Base-by-base conservation (phyloP, 257 asterid species). In the Leonotis leonurus region DNA sequence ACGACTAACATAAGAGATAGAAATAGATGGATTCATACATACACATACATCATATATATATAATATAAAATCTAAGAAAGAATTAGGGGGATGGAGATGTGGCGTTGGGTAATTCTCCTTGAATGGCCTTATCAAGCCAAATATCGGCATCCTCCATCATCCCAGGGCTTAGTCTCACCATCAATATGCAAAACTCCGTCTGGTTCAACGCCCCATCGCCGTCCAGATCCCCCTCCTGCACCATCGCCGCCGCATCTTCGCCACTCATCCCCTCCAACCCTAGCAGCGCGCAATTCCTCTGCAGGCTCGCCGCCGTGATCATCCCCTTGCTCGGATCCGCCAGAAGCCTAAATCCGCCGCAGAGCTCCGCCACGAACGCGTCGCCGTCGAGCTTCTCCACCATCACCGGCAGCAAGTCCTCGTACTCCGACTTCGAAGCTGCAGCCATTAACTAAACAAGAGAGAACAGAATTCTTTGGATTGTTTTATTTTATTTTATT, bases 101-200 rank as follows among this genome's bases (percentile, higher is more conserved):
- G 0, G 46, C 12, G 11, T 41, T 48, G 0, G 56, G 46, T 52
- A 71, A 10, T 56, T 77, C 81, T 33, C 43, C 57, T 40, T 75
- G 83, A 65, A 90, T 72, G 25, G 96, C 96, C 64, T 88, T 88
- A 1, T 88, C 73, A 18, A 88, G 95, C 96, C 95, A 90, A 0
- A 80, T 59, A 44, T 87, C 88, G 1, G 98, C 98, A 56, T 90
- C 87, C 25, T 83, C 76, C 96, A 90, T 90, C 83, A 88, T 82
- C 22, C 75, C 95, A 0, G 98, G 95, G 68, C 98, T 85, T 2
- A 88, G 86, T 70, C 95, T 90, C 3, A 88, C 85, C 98, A 90
- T 85, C 5, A 90, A 76, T 20, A 87, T 71, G 56, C 97, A 87
- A 41, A 86, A 89, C 44, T 89, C 97, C 0, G 77, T 83, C 26